phyloP scores from a whole-genome alignment of 2,329 filamentous ascomycete species.

The Neofusicoccum ribis region DNA sequence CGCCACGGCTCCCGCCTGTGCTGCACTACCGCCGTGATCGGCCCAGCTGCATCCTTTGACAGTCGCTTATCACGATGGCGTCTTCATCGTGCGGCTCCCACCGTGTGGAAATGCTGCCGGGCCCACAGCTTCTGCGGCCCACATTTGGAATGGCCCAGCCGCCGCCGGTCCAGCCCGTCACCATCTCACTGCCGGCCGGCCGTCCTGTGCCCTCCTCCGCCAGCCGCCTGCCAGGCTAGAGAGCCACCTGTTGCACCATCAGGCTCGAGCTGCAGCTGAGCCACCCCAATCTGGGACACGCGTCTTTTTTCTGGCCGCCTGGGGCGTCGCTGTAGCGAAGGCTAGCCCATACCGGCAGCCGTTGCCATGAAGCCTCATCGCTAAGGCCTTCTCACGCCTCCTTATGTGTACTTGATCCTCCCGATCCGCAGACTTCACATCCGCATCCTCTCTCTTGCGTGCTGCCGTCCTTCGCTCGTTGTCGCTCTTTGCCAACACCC shows the following conservation, averaged over 20 bases:
- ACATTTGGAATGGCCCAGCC: neutral
- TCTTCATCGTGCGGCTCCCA: slow-evolving; percentile 5
- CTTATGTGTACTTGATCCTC: neutral
- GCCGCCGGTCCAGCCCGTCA: neutral
- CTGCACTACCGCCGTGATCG: neutral
- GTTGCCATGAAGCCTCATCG: neutral
- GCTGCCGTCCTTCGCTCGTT: neutral
- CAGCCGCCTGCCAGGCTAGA: neutral
- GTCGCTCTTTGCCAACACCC: neutral
- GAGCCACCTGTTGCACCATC: neutral
- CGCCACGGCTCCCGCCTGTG: neutral
- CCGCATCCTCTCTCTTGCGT: neutral
- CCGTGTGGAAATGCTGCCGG: slow-evolving; percentile 2
- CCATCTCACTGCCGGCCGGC: neutral
- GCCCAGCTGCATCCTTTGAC: neutral
- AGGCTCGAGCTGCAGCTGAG: neutral
- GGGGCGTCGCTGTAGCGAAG: neutral
- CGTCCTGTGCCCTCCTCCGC: neutral
- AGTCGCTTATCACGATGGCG: neutral
- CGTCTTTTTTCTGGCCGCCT: neutral
- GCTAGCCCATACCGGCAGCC: neutral
- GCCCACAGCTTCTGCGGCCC: neutral
- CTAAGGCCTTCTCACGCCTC: slow-evolving; percentile 3
- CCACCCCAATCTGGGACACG: neutral
- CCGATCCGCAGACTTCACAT: neutral